These are phyloP conservation scores for Diaporthe amygdali DNA, from an alignment of 2,329 filamentous ascomycete species.

Conservation along the genomic window DNA sequence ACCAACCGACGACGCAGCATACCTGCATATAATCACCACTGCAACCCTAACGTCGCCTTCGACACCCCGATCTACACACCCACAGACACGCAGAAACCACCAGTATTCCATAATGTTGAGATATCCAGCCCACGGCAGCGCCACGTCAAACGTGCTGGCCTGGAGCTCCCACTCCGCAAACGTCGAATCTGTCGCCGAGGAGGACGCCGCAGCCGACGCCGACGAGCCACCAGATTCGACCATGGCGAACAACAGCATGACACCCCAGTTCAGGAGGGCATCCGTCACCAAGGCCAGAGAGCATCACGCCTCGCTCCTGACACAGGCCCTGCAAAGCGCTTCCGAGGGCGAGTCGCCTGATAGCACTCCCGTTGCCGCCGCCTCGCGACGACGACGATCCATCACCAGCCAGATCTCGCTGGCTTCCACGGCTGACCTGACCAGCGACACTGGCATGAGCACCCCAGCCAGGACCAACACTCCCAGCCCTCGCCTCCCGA, in stretches of 20 bases:
- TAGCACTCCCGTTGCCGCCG: conserved; percentile 40
- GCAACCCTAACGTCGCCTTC: conserved; percentile 7
- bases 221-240: conserved; percentile 84
- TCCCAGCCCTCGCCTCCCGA: conserved; percentile 82
- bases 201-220: conserved; percentile 74
- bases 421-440: conserved; percentile 86
- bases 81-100: conserved; percentile 1
- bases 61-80: conserved; percentile 1
- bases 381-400: conserved; percentile 60
- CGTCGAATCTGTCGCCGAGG: conserved; percentile 50
- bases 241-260: conserved; percentile 29
- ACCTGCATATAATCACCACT: conserved; percentile 17
- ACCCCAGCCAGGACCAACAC: conserved; percentile 88
- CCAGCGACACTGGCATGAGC: conserved; percentile 91
- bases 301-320: conserved; percentile 82
- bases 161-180: conserved; percentile 51
- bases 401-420: conserved; percentile 81
- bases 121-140: conserved; percentile 41
- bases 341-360: conserved; percentile 61
- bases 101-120: conserved; percentile 31
- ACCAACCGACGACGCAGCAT: conserved; percentile 15
- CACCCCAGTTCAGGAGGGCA: conserved; percentile 51
- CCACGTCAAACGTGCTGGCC: conserved; percentile 49
- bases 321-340: conserved; percentile 76
- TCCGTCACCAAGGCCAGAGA: conserved; percentile 52